Evolutionary conservation across 169 alveolate species (phyloP), one percentile per base, ranked within the genome.

Genomic region (Miamiensis avidus): DNA sequence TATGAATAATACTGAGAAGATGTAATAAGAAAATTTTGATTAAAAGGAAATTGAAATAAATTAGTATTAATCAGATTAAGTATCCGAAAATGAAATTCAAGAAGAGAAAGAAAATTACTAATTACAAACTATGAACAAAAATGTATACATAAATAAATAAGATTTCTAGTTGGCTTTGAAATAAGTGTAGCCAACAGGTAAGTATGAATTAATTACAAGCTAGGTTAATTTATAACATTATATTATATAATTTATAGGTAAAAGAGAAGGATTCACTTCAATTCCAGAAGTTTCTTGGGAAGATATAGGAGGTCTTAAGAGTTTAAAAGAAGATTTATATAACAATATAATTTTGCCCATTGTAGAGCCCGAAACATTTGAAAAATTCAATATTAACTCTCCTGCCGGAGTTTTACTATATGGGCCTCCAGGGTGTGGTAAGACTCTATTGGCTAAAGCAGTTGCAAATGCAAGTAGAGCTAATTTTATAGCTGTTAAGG

Each of bases 341-440:
- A 96, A 94, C 69, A 96, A 96, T 90, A 97, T 98, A 34, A 98
- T 98, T 34, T 94, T 97, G 34, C 99, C 99, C 11, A 98, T 98
- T 29, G 88, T 93, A 85, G 92, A 95, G 76, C 97, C 98, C 31
- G 96, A 96, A 79, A 95, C 97, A 84, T 97, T 97, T 87, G 95
- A 95, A 88, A 93, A 92, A 75, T 94, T 98, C 29, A 99, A 99
- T 49, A 93, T 98, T 31, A 95, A 97, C 0, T 95, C 97, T 69
- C 98, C 99, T 29, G 98, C 99, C 28, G 99, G 99, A n/a, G 98
- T 98, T n/a, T 91, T 98, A 84, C 91, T 98, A 74, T 98, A 97
- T 93, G 99, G 99, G 0, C 99, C 99, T 4, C 99, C 99, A 0
- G 99, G 99, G 1, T 98, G 99, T 92, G 99, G 99, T 27, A 98